Percentiles rank a stretch among this genome's conserved stretches.
Evolutionary conservation across 305 asterid genomes (phyloP).

Genomic region (Withania somnifera): DNA sequence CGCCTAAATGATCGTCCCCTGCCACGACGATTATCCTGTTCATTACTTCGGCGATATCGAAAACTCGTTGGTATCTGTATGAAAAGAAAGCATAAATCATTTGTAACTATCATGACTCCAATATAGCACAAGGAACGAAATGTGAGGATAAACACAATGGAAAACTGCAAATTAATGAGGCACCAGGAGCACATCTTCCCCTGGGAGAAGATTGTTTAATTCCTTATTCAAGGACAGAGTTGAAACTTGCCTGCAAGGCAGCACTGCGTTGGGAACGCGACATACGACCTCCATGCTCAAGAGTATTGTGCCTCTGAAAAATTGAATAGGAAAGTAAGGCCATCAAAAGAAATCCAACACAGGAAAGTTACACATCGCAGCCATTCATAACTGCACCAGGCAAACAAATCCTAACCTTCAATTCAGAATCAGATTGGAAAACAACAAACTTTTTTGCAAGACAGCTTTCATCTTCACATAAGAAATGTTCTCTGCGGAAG

Average conservation of each 20-base stretch:
- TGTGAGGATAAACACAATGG: not conserved
- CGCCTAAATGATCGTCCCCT: conserved; percentile 61
- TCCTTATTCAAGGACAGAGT: not conserved
- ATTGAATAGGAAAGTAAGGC: conserved; percentile 4
- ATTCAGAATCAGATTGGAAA: conserved; percentile 70
- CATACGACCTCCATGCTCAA: conserved; percentile 95
- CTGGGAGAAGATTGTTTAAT: not conserved
- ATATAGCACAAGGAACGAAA: not conserved
- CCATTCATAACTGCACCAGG: not conserved
- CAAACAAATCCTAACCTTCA: conserved; percentile 54
- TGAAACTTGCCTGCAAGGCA: conserved; percentile 78
- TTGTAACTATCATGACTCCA: conserved; percentile 4
- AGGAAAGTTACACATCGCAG: not conserved
- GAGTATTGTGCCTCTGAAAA: conserved; percentile 79
- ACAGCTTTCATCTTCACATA: conserved; percentile 87
- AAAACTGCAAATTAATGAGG: not conserved
- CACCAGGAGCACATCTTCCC: not conserved
- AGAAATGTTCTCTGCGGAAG: conserved; percentile 72
- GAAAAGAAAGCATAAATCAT: not conserved
- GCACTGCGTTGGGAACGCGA: conserved; percentile 91
- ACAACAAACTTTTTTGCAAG: conserved; percentile 81
- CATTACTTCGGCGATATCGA: conserved; percentile 61
- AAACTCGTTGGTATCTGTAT: conserved; percentile 86
- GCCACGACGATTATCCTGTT: conserved; percentile 65
- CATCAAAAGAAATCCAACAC: not conserved